phyloP scores from a whole-genome alignment of 2,329 filamentous ascomycete genomes.

The Neurospora sp. region DNA sequence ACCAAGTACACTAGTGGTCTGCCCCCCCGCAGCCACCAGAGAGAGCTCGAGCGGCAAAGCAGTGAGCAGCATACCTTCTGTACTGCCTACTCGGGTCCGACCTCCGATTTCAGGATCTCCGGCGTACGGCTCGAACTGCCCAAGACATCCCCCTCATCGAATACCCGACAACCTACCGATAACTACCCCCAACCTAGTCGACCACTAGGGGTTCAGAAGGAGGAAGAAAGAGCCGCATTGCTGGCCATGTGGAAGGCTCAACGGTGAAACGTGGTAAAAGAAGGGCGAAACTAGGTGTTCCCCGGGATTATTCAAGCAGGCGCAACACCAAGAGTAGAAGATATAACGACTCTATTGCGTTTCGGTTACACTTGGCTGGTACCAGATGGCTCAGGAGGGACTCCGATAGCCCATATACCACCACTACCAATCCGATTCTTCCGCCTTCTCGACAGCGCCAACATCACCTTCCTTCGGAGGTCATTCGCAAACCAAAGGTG shows the following conservation, averaged over 20 bases:
- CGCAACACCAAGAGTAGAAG: slow-evolving; percentile 16
- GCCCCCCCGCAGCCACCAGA: background rate
- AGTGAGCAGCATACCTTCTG: background rate
- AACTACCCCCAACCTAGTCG: background rate
- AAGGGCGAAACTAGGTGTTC: slow-evolving; percentile 1
- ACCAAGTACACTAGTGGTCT: background rate
- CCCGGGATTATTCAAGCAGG: slow-evolving; percentile 10
- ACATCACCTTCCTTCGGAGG: background rate
- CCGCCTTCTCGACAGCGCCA: slow-evolving; percentile 4
- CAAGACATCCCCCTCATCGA: slow-evolving; percentile 13
- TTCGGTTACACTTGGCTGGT: slow-evolving; percentile 10
- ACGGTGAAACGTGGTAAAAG: slow-evolving; percentile 12
- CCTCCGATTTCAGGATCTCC: background rate
- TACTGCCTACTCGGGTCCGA: background rate
- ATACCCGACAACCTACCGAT: background rate
- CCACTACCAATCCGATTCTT: slow-evolving; percentile 11
- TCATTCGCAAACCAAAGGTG: background rate
- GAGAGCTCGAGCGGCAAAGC: background rate
- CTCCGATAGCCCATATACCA: slow-evolving; percentile 4
- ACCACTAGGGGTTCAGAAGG: slow-evolving; percentile 1
- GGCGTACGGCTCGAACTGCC: slow-evolving; percentile 7
- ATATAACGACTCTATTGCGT: slow-evolving; percentile 10
- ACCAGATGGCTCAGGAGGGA: slow-evolving; percentile 19
- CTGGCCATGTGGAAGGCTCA: slow-evolving; percentile 21
- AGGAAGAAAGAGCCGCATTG: slow-evolving; percentile 17